Evolutionary conservation across 108 stramenopile species (phyloP).

Genomic region (Nannochloropsis salina): DNA sequence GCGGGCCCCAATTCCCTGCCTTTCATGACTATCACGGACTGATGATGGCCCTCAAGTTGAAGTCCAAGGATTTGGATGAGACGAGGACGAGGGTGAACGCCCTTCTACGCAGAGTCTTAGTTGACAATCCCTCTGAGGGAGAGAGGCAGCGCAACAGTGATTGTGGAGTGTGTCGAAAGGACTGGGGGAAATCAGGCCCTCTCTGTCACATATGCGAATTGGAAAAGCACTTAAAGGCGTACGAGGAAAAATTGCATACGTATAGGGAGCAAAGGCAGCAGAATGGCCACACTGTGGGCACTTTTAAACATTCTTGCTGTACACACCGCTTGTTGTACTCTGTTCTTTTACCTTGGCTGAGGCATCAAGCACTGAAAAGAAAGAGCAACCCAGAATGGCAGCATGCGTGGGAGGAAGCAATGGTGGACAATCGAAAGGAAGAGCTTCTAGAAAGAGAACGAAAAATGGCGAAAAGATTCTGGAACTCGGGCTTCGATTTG

Average conservation of each 20-base stretch:
- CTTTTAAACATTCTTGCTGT: neutral
- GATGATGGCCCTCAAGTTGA: constrained; percentile 23
- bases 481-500: constrained; percentile 34
- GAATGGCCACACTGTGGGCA: neutral
- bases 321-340: neutral
- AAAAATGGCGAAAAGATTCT: constrained; percentile 21
- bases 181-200: constrained; percentile 44
- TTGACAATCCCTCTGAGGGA: constrained; percentile 21
- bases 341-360: neutral
- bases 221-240: constrained; percentile 31
- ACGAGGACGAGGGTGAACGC: neutral
- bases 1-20: constrained; percentile 21
- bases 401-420: neutral
- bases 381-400: neutral
- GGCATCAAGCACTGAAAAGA: neutral
- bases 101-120: constrained; percentile 26
- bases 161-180: constrained; percentile 38
- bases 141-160: constrained; percentile 34
- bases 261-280: neutral
- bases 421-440: neutral
- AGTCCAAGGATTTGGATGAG: constrained; percentile 29
- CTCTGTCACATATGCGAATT: constrained; percentile 38
- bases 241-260: constrained; percentile 28
- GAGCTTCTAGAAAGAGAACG: constrained; percentile 28
- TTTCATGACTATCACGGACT: constrained; percentile 26